Percentiles rank a stretch among this genome's conserved stretches.
These are phyloP conservation scores for Zymoseptoria ardabiliae DNA, from an alignment of 2,329 filamentous ascomycete species.

Conservation along the genomic window DNA sequence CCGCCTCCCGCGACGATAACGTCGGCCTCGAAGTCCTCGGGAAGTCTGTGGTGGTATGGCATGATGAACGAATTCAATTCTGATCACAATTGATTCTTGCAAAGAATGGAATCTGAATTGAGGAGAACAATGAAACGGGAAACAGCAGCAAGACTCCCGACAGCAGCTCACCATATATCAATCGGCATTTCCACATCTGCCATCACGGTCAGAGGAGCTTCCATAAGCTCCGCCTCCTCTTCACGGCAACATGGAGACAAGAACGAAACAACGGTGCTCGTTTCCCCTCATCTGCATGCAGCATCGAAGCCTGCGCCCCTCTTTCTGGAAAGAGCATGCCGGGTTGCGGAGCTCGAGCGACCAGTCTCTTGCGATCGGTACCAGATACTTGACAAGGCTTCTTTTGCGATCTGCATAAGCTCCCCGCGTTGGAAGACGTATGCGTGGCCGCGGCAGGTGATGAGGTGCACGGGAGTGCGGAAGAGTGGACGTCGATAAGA, in stretches of 20 bases:
- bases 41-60: slow-evolving; percentile 13
- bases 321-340: not conserved
- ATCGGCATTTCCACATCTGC: not conserved
- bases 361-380: not conserved
- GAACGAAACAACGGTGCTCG: not conserved
- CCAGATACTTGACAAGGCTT: not conserved
- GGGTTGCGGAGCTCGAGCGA: not conserved
- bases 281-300: not conserved
- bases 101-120: not conserved
- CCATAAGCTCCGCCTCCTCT: not conserved
- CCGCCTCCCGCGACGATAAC: slow-evolving; percentile 30
- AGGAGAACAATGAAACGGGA: not conserved
- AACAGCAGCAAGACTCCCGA: not conserved
- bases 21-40: slow-evolving; percentile 11
- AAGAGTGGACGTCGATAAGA: not conserved
- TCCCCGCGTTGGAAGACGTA: not conserved
- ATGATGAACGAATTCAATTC: slow-evolving; percentile 3
- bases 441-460: not conserved
- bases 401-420: not conserved
- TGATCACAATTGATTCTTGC: not conserved
- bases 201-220: not conserved
- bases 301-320: not conserved
- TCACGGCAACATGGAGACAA: not conserved
- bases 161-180: not conserved
- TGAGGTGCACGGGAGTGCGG: not conserved